Conservation (phyloP, 306 rosid genomes). For the Cucumis hystrix region DNA sequence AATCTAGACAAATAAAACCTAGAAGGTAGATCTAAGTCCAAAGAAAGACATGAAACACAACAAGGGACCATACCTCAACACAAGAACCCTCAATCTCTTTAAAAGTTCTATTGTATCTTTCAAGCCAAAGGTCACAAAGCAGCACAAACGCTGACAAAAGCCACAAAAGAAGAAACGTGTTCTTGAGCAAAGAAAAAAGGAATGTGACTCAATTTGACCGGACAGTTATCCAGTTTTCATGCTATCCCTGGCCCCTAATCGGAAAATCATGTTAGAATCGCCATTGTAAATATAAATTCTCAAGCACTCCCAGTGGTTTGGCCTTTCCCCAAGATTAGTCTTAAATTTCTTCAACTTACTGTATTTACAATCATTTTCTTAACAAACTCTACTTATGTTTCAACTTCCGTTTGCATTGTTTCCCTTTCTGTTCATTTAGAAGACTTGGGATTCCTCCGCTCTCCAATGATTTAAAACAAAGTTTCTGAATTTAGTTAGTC, state of each 20-base stretch:
- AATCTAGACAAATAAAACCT: neutral
- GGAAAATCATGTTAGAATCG: neutral
- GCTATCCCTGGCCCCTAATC: neutral
- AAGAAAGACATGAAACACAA: neutral
- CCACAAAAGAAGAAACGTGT: neutral
- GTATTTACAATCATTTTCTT: neutral
- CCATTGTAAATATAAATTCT: neutral
- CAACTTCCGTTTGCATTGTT: neutral
- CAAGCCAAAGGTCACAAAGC: neutral
- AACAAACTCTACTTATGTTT: neutral
- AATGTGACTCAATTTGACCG: neutral
- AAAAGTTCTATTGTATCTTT: neutral
- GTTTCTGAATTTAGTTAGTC: neutral
- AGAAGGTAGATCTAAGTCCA: neutral
- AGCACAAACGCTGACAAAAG: neutral
- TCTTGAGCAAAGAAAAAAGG: neutral
- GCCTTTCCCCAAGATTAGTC: neutral
- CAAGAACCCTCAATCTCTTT: neutral
- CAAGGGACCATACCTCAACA: neutral
- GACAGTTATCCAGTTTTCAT: neutral
- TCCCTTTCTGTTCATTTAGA: neutral
- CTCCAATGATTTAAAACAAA: neutral
- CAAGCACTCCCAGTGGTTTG: neutral
- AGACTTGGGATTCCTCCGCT: neutral
- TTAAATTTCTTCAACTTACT: neutral